Base-by-base conservation (phyloP, 176 grass and related monocot species). In the Oryza glumipatula region DNA sequence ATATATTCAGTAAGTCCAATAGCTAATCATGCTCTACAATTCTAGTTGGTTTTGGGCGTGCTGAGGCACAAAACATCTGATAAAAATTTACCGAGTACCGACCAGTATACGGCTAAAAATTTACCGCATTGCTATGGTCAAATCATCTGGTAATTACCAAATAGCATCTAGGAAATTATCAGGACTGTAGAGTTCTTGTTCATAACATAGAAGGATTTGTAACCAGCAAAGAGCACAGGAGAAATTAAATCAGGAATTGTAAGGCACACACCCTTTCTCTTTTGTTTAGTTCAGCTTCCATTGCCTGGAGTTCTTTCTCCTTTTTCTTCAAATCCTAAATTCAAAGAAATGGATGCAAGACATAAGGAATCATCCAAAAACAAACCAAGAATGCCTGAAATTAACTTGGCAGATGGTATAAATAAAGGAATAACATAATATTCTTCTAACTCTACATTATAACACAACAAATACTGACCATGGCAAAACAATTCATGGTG, bases 271-370 rank as follows among this genome's bases (percentile, higher is more conserved):
- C 96, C 89, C 83, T 89, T 86, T 96, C 96, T 89, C 91, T 94
- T 90, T 99, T 99, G 84, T 91, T 96, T 69, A 99, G 87, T 82
- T 94, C 91, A 77, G 91, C 88, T 72, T 94, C 96, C 89, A 96
- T 94, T 44, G 93, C 91, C 82, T 99, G 89, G 8, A 99, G 96
- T 80, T 99, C 93, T 91, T 89, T 99, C 84, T 99, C 96, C 79
- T 94, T 96, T 96, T 90, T 92, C 89, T 96, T 96, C 35, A 97
- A 51, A 84, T 94, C 96, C 96, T 99, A 72, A 49, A 66, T 12
- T 5, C 28, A 65, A 23, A 87, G 64, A 80, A 74, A 84, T 24
- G 7, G 41, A 81, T 89, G 41, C 14, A 63, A 70, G n/a, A 24
- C 15, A 5, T 80, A 48, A 79, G 79, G 15, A 74, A 74, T 73